phyloP scores from a whole-genome alignment of 768 basidiomycete genomes.

The Boletus coccyginus region DNA sequence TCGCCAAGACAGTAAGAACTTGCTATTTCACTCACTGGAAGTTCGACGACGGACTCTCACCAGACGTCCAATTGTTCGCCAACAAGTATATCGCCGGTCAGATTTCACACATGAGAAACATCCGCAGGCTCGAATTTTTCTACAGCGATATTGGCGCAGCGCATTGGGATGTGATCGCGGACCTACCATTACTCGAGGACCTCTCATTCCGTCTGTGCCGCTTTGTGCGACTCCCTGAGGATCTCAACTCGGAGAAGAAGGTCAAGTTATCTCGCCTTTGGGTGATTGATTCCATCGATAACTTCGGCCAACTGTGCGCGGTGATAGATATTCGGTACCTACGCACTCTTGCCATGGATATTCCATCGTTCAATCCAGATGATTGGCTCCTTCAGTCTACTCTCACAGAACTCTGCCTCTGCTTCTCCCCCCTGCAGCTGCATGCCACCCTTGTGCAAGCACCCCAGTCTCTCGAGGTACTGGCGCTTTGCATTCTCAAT shows the following conservation, averaged over 20 bases:
- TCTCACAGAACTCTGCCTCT: too few species aligned
- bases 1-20: conserved; percentile 31
- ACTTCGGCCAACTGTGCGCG: background rate
- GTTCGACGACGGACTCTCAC: background rate
- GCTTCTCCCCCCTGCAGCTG: too few species aligned
- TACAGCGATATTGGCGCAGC: conserved; percentile 3
- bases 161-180: conserved; percentile 15
- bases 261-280: conserved; percentile 10
- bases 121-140: conserved; percentile 14
- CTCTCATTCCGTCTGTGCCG: conserved; percentile 21
- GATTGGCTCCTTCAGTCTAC: too few species aligned
- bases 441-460: too few species aligned
- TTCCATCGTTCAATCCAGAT: too few species aligned
- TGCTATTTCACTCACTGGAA: conserved; percentile 13
- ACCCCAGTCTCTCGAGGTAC: too few species aligned
- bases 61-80: background rate
- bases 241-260: background rate
- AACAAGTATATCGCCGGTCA: conserved; percentile 1
- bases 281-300: background rate
- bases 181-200: conserved; percentile 12
- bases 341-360: background rate
- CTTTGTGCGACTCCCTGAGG: background rate
- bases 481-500: too few species aligned
- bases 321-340: background rate
- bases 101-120: conserved; percentile 16